Evolutionary conservation across 164 flowering plant genomes (phyloP).

Genomic region (Sextonia rubra): DNA sequence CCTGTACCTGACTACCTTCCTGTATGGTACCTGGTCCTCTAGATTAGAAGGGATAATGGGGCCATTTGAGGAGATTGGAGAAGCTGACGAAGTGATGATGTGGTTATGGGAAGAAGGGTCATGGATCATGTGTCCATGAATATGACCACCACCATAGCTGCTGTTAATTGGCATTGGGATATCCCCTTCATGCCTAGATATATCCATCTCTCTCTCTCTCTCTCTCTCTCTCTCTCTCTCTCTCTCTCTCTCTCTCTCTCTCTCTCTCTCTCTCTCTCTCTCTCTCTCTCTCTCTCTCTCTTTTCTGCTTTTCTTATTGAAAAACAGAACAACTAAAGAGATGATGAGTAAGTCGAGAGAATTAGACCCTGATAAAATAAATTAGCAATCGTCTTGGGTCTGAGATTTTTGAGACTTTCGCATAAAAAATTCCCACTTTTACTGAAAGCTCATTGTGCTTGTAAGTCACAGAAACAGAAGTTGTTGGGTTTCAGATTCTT

Average conservation of each 20-base stretch:
- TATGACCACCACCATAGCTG: slow-evolving; percentile 34
- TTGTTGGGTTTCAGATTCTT: not conserved
- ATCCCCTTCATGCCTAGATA: slow-evolving; percentile 49
- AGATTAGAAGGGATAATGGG: slow-evolving; percentile 8
- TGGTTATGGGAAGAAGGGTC: slow-evolving; percentile 31
- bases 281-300: not conserved
- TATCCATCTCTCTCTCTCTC: slow-evolving; percentile 31
- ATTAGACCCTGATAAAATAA: slow-evolving; percentile 9
- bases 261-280: slow-evolving; percentile 1
- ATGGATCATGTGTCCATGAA: slow-evolving; percentile 41
- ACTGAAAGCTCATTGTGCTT: not conserved
- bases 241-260: slow-evolving; percentile 8
- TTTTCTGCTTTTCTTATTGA: not conserved
- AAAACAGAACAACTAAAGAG: slow-evolving; percentile 31
- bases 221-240: slow-evolving; percentile 10
- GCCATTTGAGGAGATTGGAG: slow-evolving; percentile 24
- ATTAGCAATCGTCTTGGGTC: slow-evolving; percentile 1
- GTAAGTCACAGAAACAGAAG: not conserved
- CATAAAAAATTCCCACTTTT: not conserved
- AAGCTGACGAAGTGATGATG: slow-evolving; percentile 25
- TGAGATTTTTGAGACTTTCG: slow-evolving; percentile 6
- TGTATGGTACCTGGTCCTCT: slow-evolving; percentile 27
- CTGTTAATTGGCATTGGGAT: slow-evolving; percentile 62
- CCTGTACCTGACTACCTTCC: slow-evolving; percentile 42
- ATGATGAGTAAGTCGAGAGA: slow-evolving; percentile 3